Base-by-base conservation (phyloP, 192 early-diverging fungal species). In the Lobosporangium transversale region DNA sequence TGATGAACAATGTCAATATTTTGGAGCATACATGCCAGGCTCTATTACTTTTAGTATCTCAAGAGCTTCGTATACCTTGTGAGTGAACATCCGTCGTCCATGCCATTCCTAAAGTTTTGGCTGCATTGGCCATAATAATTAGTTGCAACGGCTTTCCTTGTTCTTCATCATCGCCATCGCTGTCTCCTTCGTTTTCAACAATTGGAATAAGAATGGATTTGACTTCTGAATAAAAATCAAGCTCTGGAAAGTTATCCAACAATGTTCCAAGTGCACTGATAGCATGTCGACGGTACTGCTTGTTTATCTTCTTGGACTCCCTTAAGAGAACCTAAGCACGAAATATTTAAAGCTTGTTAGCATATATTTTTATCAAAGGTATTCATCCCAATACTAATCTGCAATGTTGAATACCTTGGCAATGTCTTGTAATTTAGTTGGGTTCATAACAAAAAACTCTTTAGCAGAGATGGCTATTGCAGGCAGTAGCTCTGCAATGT, bases 281-380 rank as follows among this genome's bases (percentile, higher is more conserved):
- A 11, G 87, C 83, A 59, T 87, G 67, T 7, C 91, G 83, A 31
- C 86, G 85, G 53, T 95, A 95, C 10, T 70, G 70, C 53, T 85
- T 84, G 71, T 93, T 93, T 24, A 89, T 90, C 54, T 92, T 89
- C 47, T 91, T 91, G 1, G 88, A 80, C 65, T 95, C 94, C 21
- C 91, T 88, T 3, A 92, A 52, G 21, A 94, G 60, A 21, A 93
- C 76, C 80, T 90, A 61, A 44, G 51, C 31, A 21, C 20, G 5
- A 42, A 4, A 12, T 7, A 40, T 40, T 40, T 40, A n/a, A n/a
- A n/a, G n/a, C n/a, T n/a, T n/a, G n/a, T n/a, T n/a, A n/a, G n/a
- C n/a, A n/a, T n/a, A n/a, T n/a, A n/a, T n/a, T n/a, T n/a, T n/a
- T 40, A 7, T 7, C 37, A 7, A 40, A 10, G 37, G 7, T 40